phyloP scores from a whole-genome alignment of 2,329 filamentous ascomycete genomes.

The Ascochyta fabae region DNA sequence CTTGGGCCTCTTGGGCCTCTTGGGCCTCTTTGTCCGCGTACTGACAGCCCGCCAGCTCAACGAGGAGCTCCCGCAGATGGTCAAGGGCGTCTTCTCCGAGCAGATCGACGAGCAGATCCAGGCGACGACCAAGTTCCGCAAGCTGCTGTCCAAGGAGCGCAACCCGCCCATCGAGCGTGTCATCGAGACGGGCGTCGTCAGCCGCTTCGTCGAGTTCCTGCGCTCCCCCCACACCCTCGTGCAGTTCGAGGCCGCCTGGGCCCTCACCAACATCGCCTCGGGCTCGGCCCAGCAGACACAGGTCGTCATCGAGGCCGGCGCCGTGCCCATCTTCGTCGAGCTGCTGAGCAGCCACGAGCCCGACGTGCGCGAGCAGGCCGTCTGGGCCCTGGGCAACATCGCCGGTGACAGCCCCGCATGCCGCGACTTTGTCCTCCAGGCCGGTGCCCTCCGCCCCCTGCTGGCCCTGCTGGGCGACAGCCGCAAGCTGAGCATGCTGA shows the following conservation, averaged over 20 bases:
- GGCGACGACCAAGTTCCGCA: constrained; percentile 97
- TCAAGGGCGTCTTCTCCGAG: constrained; percentile 95
- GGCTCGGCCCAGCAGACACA: constrained; percentile 97
- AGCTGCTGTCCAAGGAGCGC: constrained; percentile 96
- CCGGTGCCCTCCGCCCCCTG: constrained; percentile 88
- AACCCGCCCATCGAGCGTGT: constrained; percentile 99
- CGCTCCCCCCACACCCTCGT: constrained; percentile 97
- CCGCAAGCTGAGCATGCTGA: constrained; percentile 98
- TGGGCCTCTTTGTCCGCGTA: constrained; percentile 3
- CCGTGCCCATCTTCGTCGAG: constrained; percentile 98
- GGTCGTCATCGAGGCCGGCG: constrained; percentile 97
- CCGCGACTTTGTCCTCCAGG: constrained; percentile 93
- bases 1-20: not conserved
- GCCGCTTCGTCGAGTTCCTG: constrained; percentile 97
- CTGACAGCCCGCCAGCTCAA: constrained; percentile 70
- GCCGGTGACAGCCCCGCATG: constrained; percentile 97
- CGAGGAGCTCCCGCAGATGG: constrained; percentile 98
- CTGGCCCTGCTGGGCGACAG: constrained; percentile 91
- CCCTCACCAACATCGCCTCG: constrained; percentile 97
- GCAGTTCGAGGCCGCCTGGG: constrained; percentile 99
- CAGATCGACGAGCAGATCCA: constrained; percentile 98
- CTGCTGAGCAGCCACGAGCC: constrained; percentile 93
- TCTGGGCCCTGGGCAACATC: constrained; percentile 98
- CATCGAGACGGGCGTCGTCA: constrained; percentile 97
- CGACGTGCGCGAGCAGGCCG: constrained; percentile 96